phyloP scores from a whole-genome alignment of 2,329 filamentous ascomycete species.

The Sporothrix sp. region DNA sequence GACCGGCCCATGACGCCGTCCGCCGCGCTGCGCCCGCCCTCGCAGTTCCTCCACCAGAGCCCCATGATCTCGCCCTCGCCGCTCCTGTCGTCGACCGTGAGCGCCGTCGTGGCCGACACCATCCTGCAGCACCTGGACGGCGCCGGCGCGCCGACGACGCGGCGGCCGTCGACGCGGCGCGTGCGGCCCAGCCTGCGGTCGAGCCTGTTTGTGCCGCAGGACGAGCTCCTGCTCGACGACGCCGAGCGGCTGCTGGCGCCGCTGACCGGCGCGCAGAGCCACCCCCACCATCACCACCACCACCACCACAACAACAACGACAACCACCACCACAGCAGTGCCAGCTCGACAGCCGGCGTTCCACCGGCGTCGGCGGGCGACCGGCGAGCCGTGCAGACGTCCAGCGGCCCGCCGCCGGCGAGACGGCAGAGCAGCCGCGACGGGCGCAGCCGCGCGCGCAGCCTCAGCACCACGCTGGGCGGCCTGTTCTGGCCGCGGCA shows the following conservation, averaged over 20 bases:
- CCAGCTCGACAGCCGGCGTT: not conserved
- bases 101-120: constrained; percentile 47
- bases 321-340: not conserved
- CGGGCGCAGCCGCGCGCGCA: constrained; percentile 28
- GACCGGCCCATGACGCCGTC: constrained; percentile 21
- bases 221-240: constrained; percentile 25
- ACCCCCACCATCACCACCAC: constrained; percentile 8
- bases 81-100: constrained; percentile 46
- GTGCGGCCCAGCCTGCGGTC: constrained; percentile 42
- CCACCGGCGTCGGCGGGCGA: too few relatives aligned
- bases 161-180: constrained; percentile 36
- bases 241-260: constrained; percentile 14
- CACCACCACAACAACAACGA: not conserved
- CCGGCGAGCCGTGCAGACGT: not conserved
- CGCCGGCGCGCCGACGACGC: constrained; percentile 25
- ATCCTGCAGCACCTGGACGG: constrained; percentile 35
- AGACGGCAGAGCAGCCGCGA: constrained; percentile 6
- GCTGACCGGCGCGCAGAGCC: constrained; percentile 6
- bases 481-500: constrained; percentile 23
- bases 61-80: constrained; percentile 51
- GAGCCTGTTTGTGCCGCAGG: constrained; percentile 44
- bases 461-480: constrained; percentile 31
- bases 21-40: constrained; percentile 17
- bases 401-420: not conserved
- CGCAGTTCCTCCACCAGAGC: constrained; percentile 26